A percentile compares a stretch with the other conserved stretches of the same genome.
Evolutionary conservation across 1,284 basidiomycete species (phyloP).

Genomic region (Termitomyces sp.): DNA sequence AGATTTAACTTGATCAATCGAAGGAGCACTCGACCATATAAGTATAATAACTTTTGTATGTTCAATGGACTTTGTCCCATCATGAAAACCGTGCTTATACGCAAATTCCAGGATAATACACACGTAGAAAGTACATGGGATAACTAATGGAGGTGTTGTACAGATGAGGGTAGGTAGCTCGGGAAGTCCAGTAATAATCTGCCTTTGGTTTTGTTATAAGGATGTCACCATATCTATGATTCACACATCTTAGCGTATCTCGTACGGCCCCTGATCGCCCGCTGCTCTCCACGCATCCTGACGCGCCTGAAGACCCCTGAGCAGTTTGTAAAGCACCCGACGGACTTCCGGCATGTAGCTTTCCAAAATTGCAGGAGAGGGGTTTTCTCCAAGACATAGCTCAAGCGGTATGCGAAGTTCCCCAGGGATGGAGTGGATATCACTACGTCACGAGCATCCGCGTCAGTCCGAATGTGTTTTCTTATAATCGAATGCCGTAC

Average conservation of each 20-base stretch:
- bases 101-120: neutral
- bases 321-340: constrained; percentile 72
- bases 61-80: neutral
- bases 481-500: neutral
- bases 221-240: neutral
- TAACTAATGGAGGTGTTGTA: neutral
- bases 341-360: constrained; percentile 79
- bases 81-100: neutral
- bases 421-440: constrained; percentile 75
- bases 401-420: constrained; percentile 87
- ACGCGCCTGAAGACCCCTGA: constrained; percentile 80
- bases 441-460: constrained; percentile 42
- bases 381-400: constrained; percentile 77
- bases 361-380: constrained; percentile 69
- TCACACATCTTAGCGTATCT: neutral
- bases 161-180: neutral
- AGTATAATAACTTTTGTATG: too few species aligned
- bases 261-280: constrained; percentile 3
- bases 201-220: neutral
- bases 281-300: constrained; percentile 63
- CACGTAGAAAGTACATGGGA: neutral
- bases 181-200: neutral
- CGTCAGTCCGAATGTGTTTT: neutral
- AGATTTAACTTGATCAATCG: neutral
- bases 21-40: too few species aligned